Conservation (phyloP, 139 green algal species). For the Coccomyxa sp. region DNA sequence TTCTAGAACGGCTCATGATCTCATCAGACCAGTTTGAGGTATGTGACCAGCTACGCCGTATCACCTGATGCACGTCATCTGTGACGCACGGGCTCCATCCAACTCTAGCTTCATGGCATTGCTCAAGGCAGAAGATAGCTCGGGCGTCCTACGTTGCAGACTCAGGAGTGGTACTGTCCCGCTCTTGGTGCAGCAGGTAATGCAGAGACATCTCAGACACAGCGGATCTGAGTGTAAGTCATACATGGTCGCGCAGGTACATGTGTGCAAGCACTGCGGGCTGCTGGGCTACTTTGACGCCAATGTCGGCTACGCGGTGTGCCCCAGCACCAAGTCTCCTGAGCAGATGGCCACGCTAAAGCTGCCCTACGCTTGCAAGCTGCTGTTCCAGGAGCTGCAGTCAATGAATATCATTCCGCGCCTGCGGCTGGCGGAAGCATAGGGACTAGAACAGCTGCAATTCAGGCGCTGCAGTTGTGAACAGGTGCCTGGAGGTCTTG, state of each 20-base stretch:
- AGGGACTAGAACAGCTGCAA: not conserved
- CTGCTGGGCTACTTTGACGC: slow-evolving; percentile 91
- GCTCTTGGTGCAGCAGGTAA: too few relatives aligned
- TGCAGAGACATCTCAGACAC: too few relatives aligned
- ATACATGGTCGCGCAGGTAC: slow-evolving; percentile 38
- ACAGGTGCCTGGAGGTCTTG: too few relatives aligned
- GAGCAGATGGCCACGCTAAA: slow-evolving; percentile 83
- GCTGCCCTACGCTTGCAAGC: slow-evolving; percentile 96
- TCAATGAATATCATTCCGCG: slow-evolving; percentile 93
- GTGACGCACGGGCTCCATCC: too few relatives aligned
- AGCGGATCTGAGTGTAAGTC: too few relatives aligned
- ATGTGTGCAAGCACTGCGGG: slow-evolving; percentile 93
- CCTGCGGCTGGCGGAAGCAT: slow-evolving; percentile 63
- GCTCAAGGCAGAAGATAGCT: too few relatives aligned
- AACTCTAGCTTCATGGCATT: too few relatives aligned
- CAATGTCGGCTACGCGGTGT: slow-evolving; percentile 54
- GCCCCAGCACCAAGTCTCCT: slow-evolving; percentile 42
- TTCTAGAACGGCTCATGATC: slow-evolving; percentile 98
- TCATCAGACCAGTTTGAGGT: slow-evolving; percentile 88
- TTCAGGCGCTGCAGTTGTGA: not conserved
- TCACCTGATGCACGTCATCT: too few relatives aligned
- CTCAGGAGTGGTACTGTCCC: too few relatives aligned
- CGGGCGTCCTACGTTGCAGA: too few relatives aligned
- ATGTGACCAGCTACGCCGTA: too few relatives aligned
- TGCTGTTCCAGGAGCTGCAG: slow-evolving; percentile 92